phyloP scores from a whole-genome alignment of 129 eudicot species.

The Heracleum sosnowskyi region DNA sequence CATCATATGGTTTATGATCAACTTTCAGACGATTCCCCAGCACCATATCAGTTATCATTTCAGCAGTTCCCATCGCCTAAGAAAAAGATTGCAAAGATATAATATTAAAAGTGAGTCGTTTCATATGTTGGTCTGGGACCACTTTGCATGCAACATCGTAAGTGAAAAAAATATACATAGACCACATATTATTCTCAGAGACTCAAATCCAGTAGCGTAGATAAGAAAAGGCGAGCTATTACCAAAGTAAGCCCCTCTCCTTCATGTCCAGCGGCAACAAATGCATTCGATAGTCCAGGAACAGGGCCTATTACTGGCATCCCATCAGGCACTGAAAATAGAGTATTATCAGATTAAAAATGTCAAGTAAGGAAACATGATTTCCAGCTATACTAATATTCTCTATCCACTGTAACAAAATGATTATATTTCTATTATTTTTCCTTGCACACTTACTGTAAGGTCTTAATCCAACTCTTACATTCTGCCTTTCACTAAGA shows the following conservation, averaged over 20 bases:
- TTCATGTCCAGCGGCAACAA: constrained; percentile 95
- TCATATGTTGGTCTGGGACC: too few relatives aligned
- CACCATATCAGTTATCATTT: constrained; percentile 77
- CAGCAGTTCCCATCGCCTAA: constrained; percentile 95
- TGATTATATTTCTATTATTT: background rate
- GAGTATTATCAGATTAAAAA: background rate
- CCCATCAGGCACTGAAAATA: constrained; percentile 76
- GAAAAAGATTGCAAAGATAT: background rate
- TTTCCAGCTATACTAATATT: background rate
- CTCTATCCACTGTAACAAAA: background rate
- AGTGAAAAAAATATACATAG: background rate
- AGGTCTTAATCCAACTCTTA: constrained; percentile 93
- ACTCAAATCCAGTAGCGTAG: background rate
- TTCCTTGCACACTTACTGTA: constrained; percentile 60
- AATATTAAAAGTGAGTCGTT: background rate
- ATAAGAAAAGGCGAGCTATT: constrained; percentile 12
- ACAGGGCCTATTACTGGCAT: constrained; percentile 89
- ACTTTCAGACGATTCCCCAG: constrained; percentile 55
- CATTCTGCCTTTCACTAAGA: constrained; percentile 39
- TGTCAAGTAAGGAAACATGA: background rate
- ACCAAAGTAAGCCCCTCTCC: constrained; percentile 96
- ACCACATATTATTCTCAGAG: background rate
- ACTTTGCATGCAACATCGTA: too few relatives aligned
- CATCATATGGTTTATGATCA: constrained; percentile 44
- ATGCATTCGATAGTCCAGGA: constrained; percentile 67